A percentile compares a stretch with the other conserved stretches of the same genome.
Conservation (phyloP, 148 eudicot genomes). For the Silene uniflora region DNA sequence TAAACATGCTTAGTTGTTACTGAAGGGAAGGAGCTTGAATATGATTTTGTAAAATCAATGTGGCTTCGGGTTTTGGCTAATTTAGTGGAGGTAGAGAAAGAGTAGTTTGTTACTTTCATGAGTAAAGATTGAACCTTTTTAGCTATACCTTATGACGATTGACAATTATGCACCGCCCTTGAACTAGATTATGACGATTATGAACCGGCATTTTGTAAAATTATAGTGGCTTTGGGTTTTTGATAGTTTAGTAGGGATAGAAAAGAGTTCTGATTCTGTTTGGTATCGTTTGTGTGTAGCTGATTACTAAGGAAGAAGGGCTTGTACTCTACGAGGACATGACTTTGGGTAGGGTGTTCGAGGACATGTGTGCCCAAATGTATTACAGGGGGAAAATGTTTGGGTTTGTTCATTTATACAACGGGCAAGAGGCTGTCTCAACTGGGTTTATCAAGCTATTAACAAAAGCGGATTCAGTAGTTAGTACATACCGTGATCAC, state of each 20-base stretch:
- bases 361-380: conserved; percentile 99
- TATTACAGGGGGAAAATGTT: conserved; percentile 97
- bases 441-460: conserved; percentile 88
- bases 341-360: conserved; percentile 74
- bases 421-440: conserved; percentile 98
- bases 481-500: conserved; percentile 89
- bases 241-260: background rate
- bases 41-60: background rate
- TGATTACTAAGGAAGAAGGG: conserved; percentile 90
- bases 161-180: too few relatives aligned
- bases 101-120: background rate
- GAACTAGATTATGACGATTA: too few relatives aligned
- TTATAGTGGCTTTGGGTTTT: background rate
- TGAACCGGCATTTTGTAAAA: background rate
- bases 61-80: background rate
- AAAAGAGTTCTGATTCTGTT: conserved; percentile 3
- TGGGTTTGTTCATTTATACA: conserved; percentile 90
- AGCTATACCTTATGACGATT: background rate
- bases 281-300: conserved; percentile 32
- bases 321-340: conserved; percentile 84
- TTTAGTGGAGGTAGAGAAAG: background rate
- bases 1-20: too few relatives aligned
- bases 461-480: conserved; percentile 66
- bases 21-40: conserved; percentile 10
- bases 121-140: background rate